Evolutionary conservation across 2,329 filamentous ascomycete species (phyloP).

Genomic region (Verticillium dahliae): DNA sequence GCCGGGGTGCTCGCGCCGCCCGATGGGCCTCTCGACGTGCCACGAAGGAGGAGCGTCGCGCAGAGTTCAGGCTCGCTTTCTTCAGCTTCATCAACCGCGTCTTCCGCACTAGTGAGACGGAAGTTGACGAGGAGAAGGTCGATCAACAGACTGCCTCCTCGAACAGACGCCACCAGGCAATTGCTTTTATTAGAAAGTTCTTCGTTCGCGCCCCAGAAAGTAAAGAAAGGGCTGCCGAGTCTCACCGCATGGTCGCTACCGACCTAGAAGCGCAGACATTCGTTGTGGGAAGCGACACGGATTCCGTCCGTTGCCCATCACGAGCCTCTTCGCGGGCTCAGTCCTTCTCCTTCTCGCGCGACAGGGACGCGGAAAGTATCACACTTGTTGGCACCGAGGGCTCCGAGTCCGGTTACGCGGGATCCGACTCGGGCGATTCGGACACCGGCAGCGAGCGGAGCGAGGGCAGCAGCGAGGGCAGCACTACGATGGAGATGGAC

Average conservation of each 20-base stretch:
- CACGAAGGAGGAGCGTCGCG: not conserved
- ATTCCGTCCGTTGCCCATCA: not conserved
- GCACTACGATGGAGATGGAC: constrained; percentile 4
- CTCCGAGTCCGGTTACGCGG: not conserved
- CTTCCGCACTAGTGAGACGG: not conserved
- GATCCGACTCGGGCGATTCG: not conserved
- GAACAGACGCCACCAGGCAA: not conserved
- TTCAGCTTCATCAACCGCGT: not conserved
- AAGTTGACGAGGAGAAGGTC: not conserved
- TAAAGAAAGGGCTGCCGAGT: constrained; percentile 1
- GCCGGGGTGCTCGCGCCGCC: not conserved
- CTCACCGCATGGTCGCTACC: not conserved
- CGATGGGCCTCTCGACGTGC: not conserved
- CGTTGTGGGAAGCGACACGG: not conserved
- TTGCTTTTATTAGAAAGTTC: not conserved
- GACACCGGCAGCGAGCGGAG: not conserved
- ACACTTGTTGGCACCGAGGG: constrained; percentile 2
- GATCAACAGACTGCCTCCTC: not conserved
- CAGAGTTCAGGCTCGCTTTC: not conserved
- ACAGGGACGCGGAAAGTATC: not conserved
- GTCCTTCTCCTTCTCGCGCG: not conserved
- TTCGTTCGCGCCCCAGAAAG: not conserved
- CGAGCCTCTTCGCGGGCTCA: not conserved
- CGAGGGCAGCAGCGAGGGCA: not conserved
- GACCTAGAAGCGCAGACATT: not conserved